A percentile compares a stretch with the other conserved stretches of the same genome.
phyloP scores from a whole-genome alignment of 441 rosid genomes.

The Gossypium schwendimanii region DNA sequence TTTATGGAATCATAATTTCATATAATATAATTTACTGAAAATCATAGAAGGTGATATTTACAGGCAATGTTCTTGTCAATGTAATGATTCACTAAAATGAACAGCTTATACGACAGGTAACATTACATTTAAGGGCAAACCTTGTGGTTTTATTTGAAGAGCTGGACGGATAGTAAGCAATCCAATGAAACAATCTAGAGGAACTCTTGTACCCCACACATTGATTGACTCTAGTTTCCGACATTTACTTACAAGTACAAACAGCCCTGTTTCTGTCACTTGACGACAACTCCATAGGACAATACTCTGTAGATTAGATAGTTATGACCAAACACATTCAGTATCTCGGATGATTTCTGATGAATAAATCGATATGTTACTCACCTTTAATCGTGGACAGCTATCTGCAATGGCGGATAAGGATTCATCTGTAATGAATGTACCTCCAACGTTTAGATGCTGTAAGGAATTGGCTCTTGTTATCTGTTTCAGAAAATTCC shows the following conservation, averaged over 20 bases:
- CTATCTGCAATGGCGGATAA: constrained; percentile 60
- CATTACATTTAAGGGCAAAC: constrained; percentile 30
- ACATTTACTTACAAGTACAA: constrained; percentile 60
- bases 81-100: background rate
- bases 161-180: constrained; percentile 59
- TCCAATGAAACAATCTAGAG: constrained; percentile 54
- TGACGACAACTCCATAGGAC: constrained; percentile 88
- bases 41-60: background rate
- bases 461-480: constrained; percentile 62
- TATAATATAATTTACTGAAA: background rate
- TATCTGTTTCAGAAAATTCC: constrained; percentile 30
- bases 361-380: background rate
- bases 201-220: constrained; percentile 77
- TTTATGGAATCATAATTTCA: background rate
- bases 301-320: constrained; percentile 37
- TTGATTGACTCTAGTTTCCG: constrained; percentile 64
- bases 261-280: constrained; percentile 62
- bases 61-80: too few relatives aligned
- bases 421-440: constrained; percentile 74
- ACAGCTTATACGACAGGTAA: constrained; percentile 36
- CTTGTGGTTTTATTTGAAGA: constrained; percentile 54
- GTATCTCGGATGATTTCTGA: background rate
- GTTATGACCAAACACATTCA: background rate
- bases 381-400: constrained; percentile 71
- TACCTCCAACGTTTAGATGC: constrained; percentile 77